Base-by-base conservation (phyloP, 805 yeast species). In the Kluyveromyces siamensis region DNA sequence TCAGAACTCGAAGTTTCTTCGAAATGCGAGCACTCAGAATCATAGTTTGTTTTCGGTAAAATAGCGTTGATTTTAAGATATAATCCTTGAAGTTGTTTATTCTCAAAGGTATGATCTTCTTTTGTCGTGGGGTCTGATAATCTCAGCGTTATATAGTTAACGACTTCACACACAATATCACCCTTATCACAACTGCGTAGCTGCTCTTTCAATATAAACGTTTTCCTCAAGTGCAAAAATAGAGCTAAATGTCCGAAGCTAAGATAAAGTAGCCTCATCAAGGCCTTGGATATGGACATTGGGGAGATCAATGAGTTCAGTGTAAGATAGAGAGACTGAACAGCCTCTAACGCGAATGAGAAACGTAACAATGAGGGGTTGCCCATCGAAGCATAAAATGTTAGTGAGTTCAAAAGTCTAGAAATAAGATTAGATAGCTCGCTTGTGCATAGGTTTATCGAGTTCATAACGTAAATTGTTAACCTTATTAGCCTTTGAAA, bases 401-500 rank as follows among this genome's bases (percentile, higher is more conserved):
- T 27, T 7, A 33, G 27, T 14, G 11, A 21, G 7, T 35, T 21
- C 25, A 43, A 30, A 6, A 43, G 11, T 16, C 45, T 43, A 7
- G 38, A n/a, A 17, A 17, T 3, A 2, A 19, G 10, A 11, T 6
- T 25, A 19, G 11, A 18, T 6, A 45, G 33, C 8, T 35, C 44
- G 7, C 2, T 17, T 6, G 36, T 9, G 2, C 44, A 40, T 14
- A 40, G n/a, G n/a, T 8, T 19, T 7, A 47, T 25, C 10, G 66
- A 57, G 25, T 54, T 51, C 27, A 62, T 56, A 6, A 63, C 49
- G 44, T 57, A 65, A 18, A 56, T 41, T 2, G 58, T 51, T 38
- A 61, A 50, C 45, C 69, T 48, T 21, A 63, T 50, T 1, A 59
- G 37, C 43, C 58, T 57, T 45, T 62, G 62, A 25, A 61, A 61